Evolutionary conservation across 2,329 filamentous ascomycete genomes (phyloP).

Genomic region (Zymoseptoria passerinii): DNA sequence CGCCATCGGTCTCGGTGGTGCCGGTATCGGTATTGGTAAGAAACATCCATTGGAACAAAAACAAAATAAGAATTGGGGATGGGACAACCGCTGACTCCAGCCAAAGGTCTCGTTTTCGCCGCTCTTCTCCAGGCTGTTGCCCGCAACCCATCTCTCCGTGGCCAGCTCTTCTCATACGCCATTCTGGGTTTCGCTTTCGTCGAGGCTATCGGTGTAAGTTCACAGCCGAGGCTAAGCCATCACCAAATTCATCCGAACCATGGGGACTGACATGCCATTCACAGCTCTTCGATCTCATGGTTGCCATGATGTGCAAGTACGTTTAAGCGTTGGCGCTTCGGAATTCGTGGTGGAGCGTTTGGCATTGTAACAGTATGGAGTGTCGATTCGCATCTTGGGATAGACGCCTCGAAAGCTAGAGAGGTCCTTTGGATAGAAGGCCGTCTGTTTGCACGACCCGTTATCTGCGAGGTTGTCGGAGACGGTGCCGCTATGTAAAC

Average conservation of each 20-base stretch:
- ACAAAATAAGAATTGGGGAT: background rate
- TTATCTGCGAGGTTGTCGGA: background rate
- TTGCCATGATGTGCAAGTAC: constrained; percentile 82
- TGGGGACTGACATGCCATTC: background rate
- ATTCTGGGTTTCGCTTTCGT: constrained; percentile 94
- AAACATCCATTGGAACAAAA: background rate
- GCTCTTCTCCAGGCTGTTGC: constrained; percentile 81
- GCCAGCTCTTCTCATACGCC: constrained; percentile 93
- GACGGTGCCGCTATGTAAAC: background rate
- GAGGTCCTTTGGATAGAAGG: background rate
- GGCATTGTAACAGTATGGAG: constrained; percentile 20
- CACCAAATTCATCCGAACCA: background rate
- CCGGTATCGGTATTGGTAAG: constrained; percentile 14
- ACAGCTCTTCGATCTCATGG: constrained; percentile 72
- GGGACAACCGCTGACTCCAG: constrained; percentile 52
- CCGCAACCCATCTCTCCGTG: constrained; percentile 89
- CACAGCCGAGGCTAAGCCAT: background rate
- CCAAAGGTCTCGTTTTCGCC: constrained; percentile 92
- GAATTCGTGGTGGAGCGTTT: constrained; percentile 6
- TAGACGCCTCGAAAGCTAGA: constrained; percentile 1
- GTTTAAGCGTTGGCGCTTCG: constrained; percentile 25
- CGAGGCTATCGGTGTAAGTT: constrained; percentile 64
- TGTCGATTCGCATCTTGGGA: constrained; percentile 12
- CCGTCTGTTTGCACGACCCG: background rate
- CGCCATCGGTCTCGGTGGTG: constrained; percentile 67